Percentiles rank a stretch among this genome's conserved stretches.
Evolutionary conservation across 306 rosid genomes (phyloP).

Genomic region (Cicer judaicum): DNA sequence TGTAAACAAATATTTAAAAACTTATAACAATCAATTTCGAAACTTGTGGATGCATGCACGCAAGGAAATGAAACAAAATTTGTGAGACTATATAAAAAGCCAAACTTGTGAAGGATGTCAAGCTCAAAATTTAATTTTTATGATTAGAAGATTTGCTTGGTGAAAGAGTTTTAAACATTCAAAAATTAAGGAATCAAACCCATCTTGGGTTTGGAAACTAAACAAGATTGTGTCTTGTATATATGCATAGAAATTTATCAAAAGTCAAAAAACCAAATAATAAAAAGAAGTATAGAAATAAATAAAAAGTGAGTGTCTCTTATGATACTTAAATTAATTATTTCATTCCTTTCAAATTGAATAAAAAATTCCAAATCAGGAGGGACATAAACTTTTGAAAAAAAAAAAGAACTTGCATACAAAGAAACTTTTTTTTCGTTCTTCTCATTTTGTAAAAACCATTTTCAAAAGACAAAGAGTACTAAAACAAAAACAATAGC

Average conservation of each 20-base stretch:
- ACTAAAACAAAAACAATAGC: neutral
- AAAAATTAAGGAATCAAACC: neutral
- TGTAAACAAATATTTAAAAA: slow-evolving; percentile 34
- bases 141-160: neutral
- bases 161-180: neutral
- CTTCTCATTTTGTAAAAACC: neutral
- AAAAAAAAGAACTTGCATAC: neutral
- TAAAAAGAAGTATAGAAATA: slow-evolving; percentile 9
- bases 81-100: neutral
- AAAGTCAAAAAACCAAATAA: slow-evolving; percentile 11
- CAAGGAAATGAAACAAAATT: slow-evolving; percentile 12
- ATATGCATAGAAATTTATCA: slow-evolving; percentile 10
- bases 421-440: neutral
- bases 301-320: slow-evolving; percentile 20
- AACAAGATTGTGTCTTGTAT: slow-evolving; percentile 1
- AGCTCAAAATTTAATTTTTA: slow-evolving; percentile 19
- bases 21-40: slow-evolving; percentile 46
- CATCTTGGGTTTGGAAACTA: slow-evolving; percentile 22
- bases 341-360: slow-evolving; percentile 16
- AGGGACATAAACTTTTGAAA: slow-evolving; percentile 29
- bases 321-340: neutral
- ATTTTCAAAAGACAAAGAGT: neutral
- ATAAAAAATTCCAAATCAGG: slow-evolving; percentile 45
- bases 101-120: neutral
- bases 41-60: slow-evolving; percentile 50